These are phyloP conservation scores for Hibiscus trionum DNA, from an alignment of 345 rosid species.

Conservation along the genomic window DNA sequence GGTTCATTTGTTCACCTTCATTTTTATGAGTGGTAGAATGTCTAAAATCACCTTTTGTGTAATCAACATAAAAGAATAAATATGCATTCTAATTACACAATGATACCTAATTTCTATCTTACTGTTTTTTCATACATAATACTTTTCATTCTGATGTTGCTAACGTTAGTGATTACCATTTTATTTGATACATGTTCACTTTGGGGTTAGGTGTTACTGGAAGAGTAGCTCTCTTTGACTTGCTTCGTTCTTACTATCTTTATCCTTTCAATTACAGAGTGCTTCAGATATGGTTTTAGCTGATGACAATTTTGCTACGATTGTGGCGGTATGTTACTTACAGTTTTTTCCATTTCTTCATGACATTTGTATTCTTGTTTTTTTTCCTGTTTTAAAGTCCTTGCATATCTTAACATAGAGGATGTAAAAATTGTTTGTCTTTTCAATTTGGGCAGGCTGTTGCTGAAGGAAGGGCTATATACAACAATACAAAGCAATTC, in stretches of 20 bases:
- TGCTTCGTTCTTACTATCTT: conserved; percentile 4
- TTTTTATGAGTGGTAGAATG: background rate
- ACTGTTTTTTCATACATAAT: background rate
- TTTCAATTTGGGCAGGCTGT: conserved; percentile 60
- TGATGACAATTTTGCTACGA: conserved; percentile 97
- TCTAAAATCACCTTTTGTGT: background rate
- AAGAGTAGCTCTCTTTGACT: background rate
- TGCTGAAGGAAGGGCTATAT: conserved; percentile 99
- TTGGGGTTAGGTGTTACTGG: background rate
- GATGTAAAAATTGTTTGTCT: conserved; percentile 12
- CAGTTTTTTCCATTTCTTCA: conserved; percentile 8
- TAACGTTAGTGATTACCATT: background rate
- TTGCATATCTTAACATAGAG: background rate
- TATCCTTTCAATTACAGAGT: conserved; percentile 52
- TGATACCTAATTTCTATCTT: background rate
- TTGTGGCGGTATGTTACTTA: conserved; percentile 68
- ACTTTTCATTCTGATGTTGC: background rate
- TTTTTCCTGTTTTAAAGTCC: background rate
- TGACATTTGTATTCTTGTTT: background rate
- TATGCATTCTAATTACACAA: background rate
- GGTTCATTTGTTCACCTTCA: background rate
- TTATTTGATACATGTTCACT: background rate
- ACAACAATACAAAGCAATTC: conserved; percentile 96
- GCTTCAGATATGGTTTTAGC: conserved; percentile 99
- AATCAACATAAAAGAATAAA: background rate